Evolutionary conservation across 176 grass and related monocot genomes (phyloP), one percentile per base, ranked within the genome.

Genomic region (Luzula sylvatica): DNA sequence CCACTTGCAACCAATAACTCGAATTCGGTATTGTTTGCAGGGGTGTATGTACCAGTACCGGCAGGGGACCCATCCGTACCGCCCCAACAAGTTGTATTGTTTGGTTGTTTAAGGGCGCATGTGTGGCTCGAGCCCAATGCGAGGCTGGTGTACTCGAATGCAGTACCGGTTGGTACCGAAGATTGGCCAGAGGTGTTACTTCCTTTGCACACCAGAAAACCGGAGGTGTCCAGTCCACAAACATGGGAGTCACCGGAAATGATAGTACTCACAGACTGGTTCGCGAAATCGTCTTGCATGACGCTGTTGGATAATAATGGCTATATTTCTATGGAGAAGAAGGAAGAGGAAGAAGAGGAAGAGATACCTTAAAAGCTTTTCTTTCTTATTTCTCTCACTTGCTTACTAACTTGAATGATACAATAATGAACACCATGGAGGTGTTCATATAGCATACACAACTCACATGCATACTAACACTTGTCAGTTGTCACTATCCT

Each of bases 21-120:
- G 72, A 98, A 83, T 2, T 1, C 5, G 1, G 71, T 83, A 8
- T 18, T 60, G 1, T 14, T 4, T 0, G 66, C 54, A 3, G 81
- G 85, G 4, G 2, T 22, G 72, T 57, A 72, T 1, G 40, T 3
- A 7, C 47, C 40, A 0, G 26, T 35, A 0, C 23, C 28, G 5
- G n/a, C n/a, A n/a, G n/a, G n/a, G n/a, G n/a, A n/a, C 47, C 42
- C 35, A 0, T 54, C 87, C 0, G 25, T 56, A 54, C 83, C 77
- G 30, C 6, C 83, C 92, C 92, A 98, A 70, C 92, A 98, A 21
- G 69, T 55, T 2, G 75, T 87, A 55, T 42, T 50, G 65, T 80
- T 75, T 2, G 55, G 39, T 11, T 46, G 55, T 15, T 15, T 19
- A 11, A 98, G 48, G 0, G 74, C 92, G 46, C 92, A 98, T 1